Conservation (phyloP, 2,329 filamentous ascomycete genomes). For the Pseudocercospora musae region DNA sequence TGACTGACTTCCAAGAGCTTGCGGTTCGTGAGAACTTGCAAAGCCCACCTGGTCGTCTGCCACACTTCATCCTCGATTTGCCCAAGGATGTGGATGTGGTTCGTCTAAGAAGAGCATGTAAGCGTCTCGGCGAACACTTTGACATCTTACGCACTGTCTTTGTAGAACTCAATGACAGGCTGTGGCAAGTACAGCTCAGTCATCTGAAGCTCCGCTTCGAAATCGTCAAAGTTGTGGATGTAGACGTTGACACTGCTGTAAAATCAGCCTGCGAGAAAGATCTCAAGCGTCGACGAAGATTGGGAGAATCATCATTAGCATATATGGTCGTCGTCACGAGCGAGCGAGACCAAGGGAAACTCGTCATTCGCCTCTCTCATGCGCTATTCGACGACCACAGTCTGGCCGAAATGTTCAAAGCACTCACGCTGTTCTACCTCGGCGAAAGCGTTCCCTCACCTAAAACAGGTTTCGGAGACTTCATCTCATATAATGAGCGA, state of each 20-base stretch:
- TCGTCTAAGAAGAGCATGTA: constrained; percentile 21
- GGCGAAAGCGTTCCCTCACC: constrained; percentile 1
- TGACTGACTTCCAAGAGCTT: constrained; percentile 27
- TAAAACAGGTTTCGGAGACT: constrained; percentile 2
- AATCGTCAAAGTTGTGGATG: constrained; percentile 18
- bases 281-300: constrained; percentile 6
- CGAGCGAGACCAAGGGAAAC: constrained; percentile 21
- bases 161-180: constrained; percentile 42
- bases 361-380: constrained; percentile 34
- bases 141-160: constrained; percentile 56
- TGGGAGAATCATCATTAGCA: constrained; percentile 23
- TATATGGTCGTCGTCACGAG: constrained; percentile 27
- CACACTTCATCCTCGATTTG: constrained; percentile 27
- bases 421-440: constrained; percentile 4
- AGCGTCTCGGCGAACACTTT: constrained; percentile 27
- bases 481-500: neutral
- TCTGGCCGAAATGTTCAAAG: constrained; percentile 1
- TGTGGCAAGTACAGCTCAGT: constrained; percentile 44
- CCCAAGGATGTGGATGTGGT: constrained; percentile 20
- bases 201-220: constrained; percentile 38
- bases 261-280: constrained; percentile 14
- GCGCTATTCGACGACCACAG: constrained; percentile 33
- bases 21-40: constrained; percentile 13
- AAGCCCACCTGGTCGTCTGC: constrained; percentile 14
- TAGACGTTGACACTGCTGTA: constrained; percentile 13